Evolutionary conservation across 257 asterid genomes (phyloP).

Genomic region (Gentiana dahurica): DNA sequence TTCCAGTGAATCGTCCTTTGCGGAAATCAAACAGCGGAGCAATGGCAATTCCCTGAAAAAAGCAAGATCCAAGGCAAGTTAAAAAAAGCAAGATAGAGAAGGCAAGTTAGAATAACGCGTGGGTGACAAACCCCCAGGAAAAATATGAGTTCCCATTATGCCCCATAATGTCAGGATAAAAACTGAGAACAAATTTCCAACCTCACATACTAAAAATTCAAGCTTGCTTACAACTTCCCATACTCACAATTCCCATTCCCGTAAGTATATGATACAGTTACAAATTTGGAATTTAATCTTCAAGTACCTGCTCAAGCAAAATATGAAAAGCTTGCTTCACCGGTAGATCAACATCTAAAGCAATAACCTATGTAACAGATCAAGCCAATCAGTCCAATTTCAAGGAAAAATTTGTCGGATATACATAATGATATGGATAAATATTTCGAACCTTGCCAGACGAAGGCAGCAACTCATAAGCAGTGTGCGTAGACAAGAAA

Average conservation of each 20-base stretch:
- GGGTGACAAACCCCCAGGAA: too few relatives aligned
- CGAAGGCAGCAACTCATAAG: conserved; percentile 86
- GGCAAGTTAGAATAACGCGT: too few relatives aligned
- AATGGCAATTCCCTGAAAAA: conserved; percentile 67
- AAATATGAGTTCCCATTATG: too few relatives aligned
- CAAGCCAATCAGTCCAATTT: conserved; percentile 2
- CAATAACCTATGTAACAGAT: conserved; percentile 44
- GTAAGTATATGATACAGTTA: background rate
- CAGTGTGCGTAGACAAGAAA: conserved; percentile 65
- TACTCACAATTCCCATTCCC: background rate
- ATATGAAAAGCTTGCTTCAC: conserved; percentile 90
- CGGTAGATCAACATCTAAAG: conserved; percentile 74
- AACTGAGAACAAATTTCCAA: background rate
- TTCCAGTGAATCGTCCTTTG: conserved; percentile 72
- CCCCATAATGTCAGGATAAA: too few relatives aligned
- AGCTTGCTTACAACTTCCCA: background rate
- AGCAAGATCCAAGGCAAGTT: conserved; percentile 3
- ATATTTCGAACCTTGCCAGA: conserved; percentile 72
- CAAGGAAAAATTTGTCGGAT: background rate
- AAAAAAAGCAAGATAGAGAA: too few relatives aligned
- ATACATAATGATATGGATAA: conserved; percentile 6
- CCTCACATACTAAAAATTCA: background rate
- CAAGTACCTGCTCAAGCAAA: conserved; percentile 80
- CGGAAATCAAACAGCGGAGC: conserved; percentile 89
- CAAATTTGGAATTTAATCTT: background rate